Conservation (phyloP, 306 rosid genomes). For the Phaseolus lunatus region DNA sequence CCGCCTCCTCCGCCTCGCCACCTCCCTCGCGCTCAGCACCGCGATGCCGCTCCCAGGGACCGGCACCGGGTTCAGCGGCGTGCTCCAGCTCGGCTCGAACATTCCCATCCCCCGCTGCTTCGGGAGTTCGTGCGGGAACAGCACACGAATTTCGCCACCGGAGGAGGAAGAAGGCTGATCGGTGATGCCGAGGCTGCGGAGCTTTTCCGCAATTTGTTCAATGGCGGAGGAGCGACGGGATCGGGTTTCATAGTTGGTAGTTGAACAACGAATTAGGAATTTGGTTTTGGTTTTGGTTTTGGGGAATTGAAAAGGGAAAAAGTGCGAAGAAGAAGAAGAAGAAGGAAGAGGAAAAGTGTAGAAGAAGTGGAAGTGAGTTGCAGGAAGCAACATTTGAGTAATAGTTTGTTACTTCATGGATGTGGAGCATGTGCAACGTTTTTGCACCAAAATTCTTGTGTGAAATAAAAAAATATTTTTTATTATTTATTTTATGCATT, state of each 20-base stretch:
- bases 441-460: not conserved
- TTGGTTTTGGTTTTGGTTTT: slow-evolving; percentile 49
- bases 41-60: slow-evolving; percentile 68
- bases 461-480: not conserved
- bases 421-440: not conserved
- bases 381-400: slow-evolving; percentile 60
- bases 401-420: not conserved
- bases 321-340: slow-evolving; percentile 47
- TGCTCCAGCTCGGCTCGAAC: slow-evolving; percentile 83
- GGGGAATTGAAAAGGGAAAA: slow-evolving; percentile 51
- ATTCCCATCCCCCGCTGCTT: slow-evolving; percentile 74
- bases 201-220: slow-evolving; percentile 85
- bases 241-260: slow-evolving; percentile 24
- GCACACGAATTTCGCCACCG: slow-evolving; percentile 69
- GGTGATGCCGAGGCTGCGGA: slow-evolving; percentile 81
- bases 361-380: slow-evolving; percentile 41
- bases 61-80: slow-evolving; percentile 82
- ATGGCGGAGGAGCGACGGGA: slow-evolving; percentile 72
- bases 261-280: slow-evolving; percentile 62
- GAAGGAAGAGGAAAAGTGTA: slow-evolving; percentile 31
- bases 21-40: slow-evolving; percentile 54
- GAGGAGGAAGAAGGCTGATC: slow-evolving; percentile 46
- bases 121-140: slow-evolving; percentile 66
- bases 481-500: too few relatives aligned
- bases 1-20: slow-evolving; percentile 50